Evolutionary conservation across 1,139 yeast species (phyloP).

Genomic region (Arxiozyma bovina): DNA sequence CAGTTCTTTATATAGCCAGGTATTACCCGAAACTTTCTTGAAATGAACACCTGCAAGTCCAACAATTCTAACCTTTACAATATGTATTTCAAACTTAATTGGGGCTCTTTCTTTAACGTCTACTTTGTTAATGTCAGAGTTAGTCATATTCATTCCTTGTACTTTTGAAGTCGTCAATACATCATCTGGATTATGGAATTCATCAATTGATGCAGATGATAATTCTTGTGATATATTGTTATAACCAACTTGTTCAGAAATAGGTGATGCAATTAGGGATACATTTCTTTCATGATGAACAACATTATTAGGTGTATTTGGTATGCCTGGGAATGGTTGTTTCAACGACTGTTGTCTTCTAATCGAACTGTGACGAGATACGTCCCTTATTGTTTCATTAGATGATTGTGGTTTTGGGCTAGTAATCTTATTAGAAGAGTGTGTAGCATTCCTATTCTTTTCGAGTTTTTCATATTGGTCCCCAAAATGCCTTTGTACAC

Average conservation of each 20-base stretch:
- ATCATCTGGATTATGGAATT: slow-evolving; percentile 23
- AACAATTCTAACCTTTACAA: slow-evolving; percentile 86
- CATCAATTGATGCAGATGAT: slow-evolving; percentile 54
- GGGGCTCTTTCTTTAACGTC: slow-evolving; percentile 38
- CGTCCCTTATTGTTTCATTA: slow-evolving; percentile 13
- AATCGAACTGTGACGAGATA: slow-evolving; percentile 24
- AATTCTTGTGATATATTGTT: slow-evolving; percentile 29
- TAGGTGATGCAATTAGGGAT: slow-evolving; percentile 25
- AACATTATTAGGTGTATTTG: slow-evolving; percentile 35
- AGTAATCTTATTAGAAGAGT: neutral
- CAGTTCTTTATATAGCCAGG: slow-evolving; percentile 92
- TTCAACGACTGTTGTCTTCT: slow-evolving; percentile 23
- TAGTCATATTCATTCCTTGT: slow-evolving; percentile 24
- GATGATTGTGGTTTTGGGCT: slow-evolving; percentile 16
- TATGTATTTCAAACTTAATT: slow-evolving; percentile 80
- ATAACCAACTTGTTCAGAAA: slow-evolving; percentile 6
- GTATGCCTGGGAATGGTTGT: slow-evolving; percentile 31
- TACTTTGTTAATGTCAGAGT: slow-evolving; percentile 12
- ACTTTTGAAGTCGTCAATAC: slow-evolving; percentile 28
- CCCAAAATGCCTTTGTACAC: slow-evolving; percentile 44
- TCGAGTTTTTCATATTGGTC: neutral
- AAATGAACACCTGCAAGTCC: slow-evolving; percentile 91
- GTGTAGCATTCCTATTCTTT: neutral
- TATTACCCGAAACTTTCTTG: slow-evolving; percentile 85
- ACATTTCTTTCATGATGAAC: slow-evolving; percentile 25